These are phyloP conservation scores for Xylogone sp. DNA, from an alignment of 2,329 filamentous ascomycete genomes.

Conservation along the genomic window DNA sequence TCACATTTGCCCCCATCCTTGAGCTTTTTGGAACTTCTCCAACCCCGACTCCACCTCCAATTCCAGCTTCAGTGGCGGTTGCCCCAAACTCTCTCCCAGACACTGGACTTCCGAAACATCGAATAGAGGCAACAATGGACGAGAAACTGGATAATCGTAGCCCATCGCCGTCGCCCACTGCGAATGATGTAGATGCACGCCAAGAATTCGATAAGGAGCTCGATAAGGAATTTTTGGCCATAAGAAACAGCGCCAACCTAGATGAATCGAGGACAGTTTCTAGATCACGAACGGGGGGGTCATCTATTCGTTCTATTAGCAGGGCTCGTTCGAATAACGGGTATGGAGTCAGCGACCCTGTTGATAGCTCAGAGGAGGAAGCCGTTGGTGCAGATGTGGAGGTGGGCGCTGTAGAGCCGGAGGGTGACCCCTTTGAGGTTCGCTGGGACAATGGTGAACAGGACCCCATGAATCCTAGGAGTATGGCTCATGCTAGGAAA, in stretches of 20 bases:
- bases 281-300: neutral
- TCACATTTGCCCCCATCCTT: too few species aligned
- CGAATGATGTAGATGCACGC: neutral
- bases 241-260: neutral
- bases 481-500: slow-evolving; percentile 60
- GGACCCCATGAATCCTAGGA: slow-evolving; percentile 73
- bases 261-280: neutral
- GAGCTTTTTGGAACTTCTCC: too few species aligned
- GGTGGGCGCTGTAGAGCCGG: slow-evolving; percentile 12
- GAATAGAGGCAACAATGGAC: neutral
- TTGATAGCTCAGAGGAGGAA: neutral
- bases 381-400: neutral
- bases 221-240: neutral
- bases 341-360: slow-evolving; percentile 17
- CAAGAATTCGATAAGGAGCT: neutral
- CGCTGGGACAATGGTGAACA: slow-evolving; percentile 66
- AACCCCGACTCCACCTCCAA: too few species aligned
- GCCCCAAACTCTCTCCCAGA: too few species aligned
- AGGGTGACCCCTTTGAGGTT: slow-evolving; percentile 59
- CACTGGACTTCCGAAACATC: too few species aligned
- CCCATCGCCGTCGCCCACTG: neutral
- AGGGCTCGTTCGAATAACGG: slow-evolving; percentile 25
- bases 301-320: neutral
- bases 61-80: too few species aligned
- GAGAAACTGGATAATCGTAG: neutral